These are phyloP conservation scores for Whalleya microplaca DNA, from an alignment of 2,329 filamentous ascomycete genomes.

Conservation along the genomic window DNA sequence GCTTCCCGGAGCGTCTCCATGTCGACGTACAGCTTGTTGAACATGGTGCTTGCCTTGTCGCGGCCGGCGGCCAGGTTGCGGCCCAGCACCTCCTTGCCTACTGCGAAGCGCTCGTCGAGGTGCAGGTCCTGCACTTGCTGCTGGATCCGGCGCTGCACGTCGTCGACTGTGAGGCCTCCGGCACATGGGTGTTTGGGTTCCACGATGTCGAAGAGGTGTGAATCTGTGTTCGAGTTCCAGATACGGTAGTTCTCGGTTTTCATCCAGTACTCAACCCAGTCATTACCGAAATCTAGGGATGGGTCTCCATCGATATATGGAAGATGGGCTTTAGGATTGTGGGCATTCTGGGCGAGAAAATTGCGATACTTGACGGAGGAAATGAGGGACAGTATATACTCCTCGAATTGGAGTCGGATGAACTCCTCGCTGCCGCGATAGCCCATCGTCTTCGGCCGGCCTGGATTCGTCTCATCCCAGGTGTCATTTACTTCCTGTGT, in stretches of 20 bases:
- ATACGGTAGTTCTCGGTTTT: conserved; percentile 89
- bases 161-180: conserved; percentile 89
- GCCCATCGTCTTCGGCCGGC: conserved; percentile 88
- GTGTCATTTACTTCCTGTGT: conserved; percentile 93
- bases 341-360: conserved; percentile 57
- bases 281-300: conserved; percentile 76
- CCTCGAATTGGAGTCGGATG: conserved; percentile 95
- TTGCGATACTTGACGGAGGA: conserved; percentile 89
- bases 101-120: conserved; percentile 85
- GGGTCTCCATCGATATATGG: conserved; percentile 81
- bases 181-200: conserved; percentile 93
- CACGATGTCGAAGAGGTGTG: conserved; percentile 90
- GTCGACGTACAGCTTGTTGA: conserved; percentile 88
- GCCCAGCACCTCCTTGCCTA: conserved; percentile 83
- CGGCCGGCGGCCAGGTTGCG: conserved; percentile 86
- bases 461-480: conserved; percentile 91
- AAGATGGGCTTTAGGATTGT: conserved; percentile 64
- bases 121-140: conserved; percentile 94
- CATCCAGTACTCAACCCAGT: conserved; percentile 88
- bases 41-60: conserved; percentile 84
- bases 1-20: conserved; percentile 81
- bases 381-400: conserved; percentile 88
- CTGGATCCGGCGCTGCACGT: conserved; percentile 86
- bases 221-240: conserved; percentile 80
- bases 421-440: conserved; percentile 97